phyloP scores from a whole-genome alignment of 441 rosid species.

The Metrosideros polymorpha region DNA sequence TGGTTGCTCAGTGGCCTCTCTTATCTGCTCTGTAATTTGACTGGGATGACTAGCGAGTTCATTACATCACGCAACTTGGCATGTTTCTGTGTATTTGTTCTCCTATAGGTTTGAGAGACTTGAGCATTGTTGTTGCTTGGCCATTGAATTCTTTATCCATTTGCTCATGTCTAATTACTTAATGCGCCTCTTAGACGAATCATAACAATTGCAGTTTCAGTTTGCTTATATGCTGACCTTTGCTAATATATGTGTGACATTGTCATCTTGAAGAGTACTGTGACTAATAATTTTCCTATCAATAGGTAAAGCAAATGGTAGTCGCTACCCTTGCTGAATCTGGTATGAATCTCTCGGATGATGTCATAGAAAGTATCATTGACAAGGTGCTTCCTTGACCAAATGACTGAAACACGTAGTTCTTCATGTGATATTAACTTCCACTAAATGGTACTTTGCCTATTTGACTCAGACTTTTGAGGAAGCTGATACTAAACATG shows the following conservation, averaged over 20 bases:
- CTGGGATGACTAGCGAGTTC: neutral
- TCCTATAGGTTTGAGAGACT: neutral
- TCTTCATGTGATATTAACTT: neutral
- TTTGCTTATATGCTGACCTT: neutral
- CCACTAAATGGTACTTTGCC: neutral
- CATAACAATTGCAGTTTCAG: neutral
- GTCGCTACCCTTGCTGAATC: slow-evolving; percentile 94
- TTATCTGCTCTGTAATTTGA: neutral
- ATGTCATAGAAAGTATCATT: slow-evolving; percentile 80
- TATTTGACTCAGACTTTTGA: slow-evolving; percentile 54
- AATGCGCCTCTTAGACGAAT: neutral
- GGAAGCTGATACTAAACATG: slow-evolving; percentile 93
- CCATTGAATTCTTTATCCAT: neutral
- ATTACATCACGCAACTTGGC: neutral
- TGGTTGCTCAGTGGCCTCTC: neutral
- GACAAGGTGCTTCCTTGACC: slow-evolving; percentile 50
- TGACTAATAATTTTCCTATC: neutral
- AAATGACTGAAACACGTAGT: neutral
- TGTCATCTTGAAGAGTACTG: neutral
- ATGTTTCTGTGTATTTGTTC: neutral
- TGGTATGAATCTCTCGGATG: slow-evolving; percentile 91
- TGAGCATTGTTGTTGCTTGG: neutral
- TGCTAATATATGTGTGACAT: neutral
- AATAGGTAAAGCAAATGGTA: slow-evolving; percentile 86
- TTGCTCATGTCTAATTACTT: neutral